Evolutionary conservation across 2,329 filamentous ascomycete genomes (phyloP), one percentile per base, ranked within the genome.

Genomic region (Penicillium rolfsii): DNA sequence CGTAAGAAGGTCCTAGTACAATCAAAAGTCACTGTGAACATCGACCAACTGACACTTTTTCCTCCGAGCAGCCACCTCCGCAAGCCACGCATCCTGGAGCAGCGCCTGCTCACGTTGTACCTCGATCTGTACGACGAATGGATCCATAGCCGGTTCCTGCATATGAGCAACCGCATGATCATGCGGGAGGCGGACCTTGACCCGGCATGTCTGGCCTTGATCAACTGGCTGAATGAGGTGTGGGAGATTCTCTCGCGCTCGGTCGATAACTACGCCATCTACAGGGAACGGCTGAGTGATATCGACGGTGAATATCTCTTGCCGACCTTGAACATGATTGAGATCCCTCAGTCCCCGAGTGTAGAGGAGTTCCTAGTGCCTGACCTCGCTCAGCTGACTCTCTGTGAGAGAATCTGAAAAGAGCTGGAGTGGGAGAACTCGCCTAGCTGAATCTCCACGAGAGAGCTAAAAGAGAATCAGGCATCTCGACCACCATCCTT

Each of bases 111-210:
- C 1, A 28, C 52, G 22, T 36, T 67, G 43, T 70, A 69, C 46
- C 55, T 67, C 33, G 62, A 70, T 7, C 57, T 75, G 2, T 75
- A 67, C 46, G 71, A 74, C 11, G 52, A 61, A n/a, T 71, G 66
- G 62, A 45, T 74, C 35, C 70, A 69, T 57, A 64, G 53, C 4
- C 53, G 64, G 16, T 74, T 72, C 45, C 52, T 71, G 6, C 48
- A 54, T 14, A 58, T 65, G 14, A 63, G 65, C 43, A 67, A 67
- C 55, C 55, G 58, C 2, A 66, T 67, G n/a, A 52, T 69, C n/a
- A 11, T 62, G 4, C 45, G 14, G 0, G 61, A 71, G 30, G 57
- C 58, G 0, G 38, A 43, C 1, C 22, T 61, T 8, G 46, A 62
- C 30, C 35, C 52, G 9, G 61, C 49, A 8, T 66, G 65, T 8